Evolutionary conservation across 2,329 filamentous ascomycete genomes (phyloP).

Genomic region (Trichoderma sp.): DNA sequence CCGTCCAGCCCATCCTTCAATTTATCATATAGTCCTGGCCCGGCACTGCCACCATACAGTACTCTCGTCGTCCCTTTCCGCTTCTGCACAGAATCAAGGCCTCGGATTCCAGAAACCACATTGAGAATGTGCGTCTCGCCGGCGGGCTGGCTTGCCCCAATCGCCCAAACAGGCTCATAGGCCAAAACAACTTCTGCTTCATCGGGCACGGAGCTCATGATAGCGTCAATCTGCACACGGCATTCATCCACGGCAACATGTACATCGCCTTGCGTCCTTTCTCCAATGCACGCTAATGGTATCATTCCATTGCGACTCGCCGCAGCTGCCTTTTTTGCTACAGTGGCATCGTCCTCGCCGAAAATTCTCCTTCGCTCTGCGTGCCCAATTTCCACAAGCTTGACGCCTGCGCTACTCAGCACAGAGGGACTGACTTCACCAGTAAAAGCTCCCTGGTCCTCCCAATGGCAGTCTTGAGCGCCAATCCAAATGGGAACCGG

Average conservation of each 20-base stretch:
- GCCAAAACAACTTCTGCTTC: constrained; percentile 74
- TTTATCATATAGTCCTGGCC: constrained; percentile 72
- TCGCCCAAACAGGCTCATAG: constrained; percentile 90
- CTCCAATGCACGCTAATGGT: constrained; percentile 81
- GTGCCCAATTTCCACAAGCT: constrained; percentile 78
- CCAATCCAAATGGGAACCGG: constrained; percentile 58
- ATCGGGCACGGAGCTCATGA: constrained; percentile 63
- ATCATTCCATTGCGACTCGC: constrained; percentile 70
- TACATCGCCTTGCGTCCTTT: constrained; percentile 58
- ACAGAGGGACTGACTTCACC: constrained; percentile 75
- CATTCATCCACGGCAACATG: constrained; percentile 68
- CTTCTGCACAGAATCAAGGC: constrained; percentile 53
- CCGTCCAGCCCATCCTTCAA: constrained; percentile 75
- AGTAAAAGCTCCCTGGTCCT: constrained; percentile 73
- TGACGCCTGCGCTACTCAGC: constrained; percentile 68
- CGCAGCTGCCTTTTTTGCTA: constrained; percentile 71
- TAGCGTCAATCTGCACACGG: constrained; percentile 64
- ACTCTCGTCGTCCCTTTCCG: constrained; percentile 66
- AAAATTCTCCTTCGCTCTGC: constrained; percentile 76
- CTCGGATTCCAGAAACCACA: constrained; percentile 68
- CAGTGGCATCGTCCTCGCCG: constrained; percentile 71
- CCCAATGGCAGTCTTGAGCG: constrained; percentile 75
- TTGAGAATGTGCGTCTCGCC: constrained; percentile 71
- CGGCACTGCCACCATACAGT: constrained; percentile 82
- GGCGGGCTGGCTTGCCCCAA: constrained; percentile 74